Conservation (phyloP, 345 rosid species). For the Euphorbia pulcherrima region DNA sequence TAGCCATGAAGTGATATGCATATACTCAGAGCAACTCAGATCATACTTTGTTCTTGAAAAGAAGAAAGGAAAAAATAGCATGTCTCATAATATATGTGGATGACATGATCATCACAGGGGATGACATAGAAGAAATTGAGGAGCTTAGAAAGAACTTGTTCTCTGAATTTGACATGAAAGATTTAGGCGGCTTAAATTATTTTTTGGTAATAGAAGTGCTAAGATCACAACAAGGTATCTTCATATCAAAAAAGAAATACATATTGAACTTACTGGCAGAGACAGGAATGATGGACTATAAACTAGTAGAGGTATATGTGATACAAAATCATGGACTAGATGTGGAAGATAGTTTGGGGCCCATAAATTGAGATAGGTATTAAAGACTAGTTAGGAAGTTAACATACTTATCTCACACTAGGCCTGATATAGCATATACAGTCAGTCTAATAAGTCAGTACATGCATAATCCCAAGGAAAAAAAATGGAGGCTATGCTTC, state of each 20-base stretch:
- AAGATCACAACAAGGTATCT: neutral
- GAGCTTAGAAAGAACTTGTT: neutral
- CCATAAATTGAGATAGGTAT: no score
- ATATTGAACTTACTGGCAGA: neutral
- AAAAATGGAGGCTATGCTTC: no score
- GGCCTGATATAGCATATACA: no score
- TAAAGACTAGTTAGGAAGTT: no score
- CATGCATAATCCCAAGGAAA: no score
- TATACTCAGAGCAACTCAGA: neutral
- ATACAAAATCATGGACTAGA: no score
- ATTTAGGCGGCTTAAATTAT: neutral
- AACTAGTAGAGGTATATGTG: no score
- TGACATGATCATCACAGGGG: neutral
- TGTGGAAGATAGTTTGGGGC: no score
- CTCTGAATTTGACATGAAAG: neutral
- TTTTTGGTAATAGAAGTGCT: neutral
- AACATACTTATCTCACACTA: no score
- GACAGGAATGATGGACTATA: no score
- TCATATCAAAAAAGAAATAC: neutral
- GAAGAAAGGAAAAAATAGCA: neutral
- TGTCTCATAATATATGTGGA: neutral
- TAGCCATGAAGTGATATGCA: neutral
- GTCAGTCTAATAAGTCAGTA: no score
- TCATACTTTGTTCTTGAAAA: neutral
- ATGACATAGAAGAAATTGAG: neutral